Evolutionary conservation across 129 eudicot species (phyloP), one percentile per base, ranked within the genome.

Genomic region (Centella asiatica): DNA sequence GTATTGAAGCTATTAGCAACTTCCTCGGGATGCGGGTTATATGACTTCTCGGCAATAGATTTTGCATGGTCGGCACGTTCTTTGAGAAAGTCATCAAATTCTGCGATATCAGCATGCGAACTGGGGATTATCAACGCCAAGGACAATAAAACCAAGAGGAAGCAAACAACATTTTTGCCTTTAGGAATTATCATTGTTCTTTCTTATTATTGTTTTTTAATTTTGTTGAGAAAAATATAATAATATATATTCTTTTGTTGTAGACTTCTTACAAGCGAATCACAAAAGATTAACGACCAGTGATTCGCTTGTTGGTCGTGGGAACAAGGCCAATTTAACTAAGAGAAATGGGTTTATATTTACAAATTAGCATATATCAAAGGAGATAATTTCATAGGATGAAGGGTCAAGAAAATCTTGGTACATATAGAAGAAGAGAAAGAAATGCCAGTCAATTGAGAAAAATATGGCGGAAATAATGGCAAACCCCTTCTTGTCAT

Each of bases 1-100:
- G 67, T 57, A 72, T 70, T 81, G 61, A 81, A 69, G 5, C 67
- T 50, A 5, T 64, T 24, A 60, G 77, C 51, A 39, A 68, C 72
- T 23, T 20, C 63, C 13, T 81, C 70, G 8, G 89, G 89, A 20
- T 78, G 22, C 34, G 77, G 80, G 39, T 62, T 59, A 45, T 78
- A 82, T 0, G 88, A 73, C 44, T 61, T 42, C 17, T 26, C 19
- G 34, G 72, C 74, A 0, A 23, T 23, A 49, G 22, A 57, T 27
- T 59, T 68, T 23, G 88, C 82, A 9, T 77, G 60, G 5, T 66
- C 32, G 15, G 72, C 77, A 3, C 77, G 77, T 19, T 67, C 53
- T 36, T 65, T 20, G 56, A 71, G 64, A 44, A 71, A 82, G 47
- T 64, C 42, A 56, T 82, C 84, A 25, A 64, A 37, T 32, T 62